phyloP scores from a whole-genome alignment of 177 flowering plant genomes.

The Vitis hybrid region DNA sequence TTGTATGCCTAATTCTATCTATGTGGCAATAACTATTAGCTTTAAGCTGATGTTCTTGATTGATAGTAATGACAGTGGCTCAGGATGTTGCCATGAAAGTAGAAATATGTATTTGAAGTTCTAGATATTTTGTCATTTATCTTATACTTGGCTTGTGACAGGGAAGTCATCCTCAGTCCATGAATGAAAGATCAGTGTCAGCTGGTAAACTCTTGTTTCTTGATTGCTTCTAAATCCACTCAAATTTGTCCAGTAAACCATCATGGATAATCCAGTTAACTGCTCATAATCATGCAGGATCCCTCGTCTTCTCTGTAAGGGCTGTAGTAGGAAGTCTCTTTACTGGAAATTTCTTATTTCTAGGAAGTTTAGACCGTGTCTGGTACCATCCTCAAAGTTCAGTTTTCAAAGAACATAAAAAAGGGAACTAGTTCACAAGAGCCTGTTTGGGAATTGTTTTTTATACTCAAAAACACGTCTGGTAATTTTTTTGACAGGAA shows the following conservation, averaged over 20 bases:
- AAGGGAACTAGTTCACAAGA: too few species aligned
- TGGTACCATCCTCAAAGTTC: too few species aligned
- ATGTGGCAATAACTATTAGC: neutral
- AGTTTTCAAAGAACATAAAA: too few species aligned
- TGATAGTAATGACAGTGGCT: neutral
- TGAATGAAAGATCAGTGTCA: constrained; percentile 14
- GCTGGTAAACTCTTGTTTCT: constrained; percentile 13
- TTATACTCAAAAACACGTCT: too few species aligned
- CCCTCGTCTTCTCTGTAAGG: too few species aligned
- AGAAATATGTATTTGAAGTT: neutral
- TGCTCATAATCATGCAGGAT: too few species aligned
- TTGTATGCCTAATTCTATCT: neutral
- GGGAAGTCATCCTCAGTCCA: constrained; percentile 19
- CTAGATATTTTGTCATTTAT: neutral
- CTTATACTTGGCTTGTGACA: constrained; percentile 7
- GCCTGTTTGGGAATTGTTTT: too few species aligned
- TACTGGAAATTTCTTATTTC: too few species aligned
- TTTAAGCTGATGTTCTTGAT: neutral
- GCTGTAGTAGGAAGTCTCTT: too few species aligned
- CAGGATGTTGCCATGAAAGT: neutral
- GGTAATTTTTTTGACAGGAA: too few species aligned
- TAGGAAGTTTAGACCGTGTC: too few species aligned
- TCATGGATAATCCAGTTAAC: neutral
- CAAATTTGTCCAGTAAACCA: neutral
- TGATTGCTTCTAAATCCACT: neutral